These are phyloP conservation scores for Eremothecium coryli DNA, from an alignment of 1,139 yeast species.

Conservation along the genomic window DNA sequence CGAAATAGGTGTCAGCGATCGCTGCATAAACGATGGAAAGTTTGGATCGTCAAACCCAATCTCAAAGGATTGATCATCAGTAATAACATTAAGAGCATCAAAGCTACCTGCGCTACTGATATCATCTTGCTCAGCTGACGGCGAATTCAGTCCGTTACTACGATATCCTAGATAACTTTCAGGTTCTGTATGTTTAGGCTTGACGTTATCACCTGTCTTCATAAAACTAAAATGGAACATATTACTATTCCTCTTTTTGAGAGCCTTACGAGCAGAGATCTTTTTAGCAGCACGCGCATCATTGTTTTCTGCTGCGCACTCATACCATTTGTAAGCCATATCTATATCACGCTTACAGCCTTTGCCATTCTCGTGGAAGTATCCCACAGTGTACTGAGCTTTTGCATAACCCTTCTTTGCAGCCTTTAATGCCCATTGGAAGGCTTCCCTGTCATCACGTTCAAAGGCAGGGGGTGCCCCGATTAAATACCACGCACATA, in stretches of 20 bases:
- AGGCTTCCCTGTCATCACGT: slow-evolving; percentile 76
- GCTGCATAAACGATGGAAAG: neutral
- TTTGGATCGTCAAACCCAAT: slow-evolving; percentile 1
- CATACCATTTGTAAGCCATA: slow-evolving; percentile 68
- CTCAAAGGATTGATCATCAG: slow-evolving; percentile 2
- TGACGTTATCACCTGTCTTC: slow-evolving; percentile 3
- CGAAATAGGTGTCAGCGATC: slow-evolving; percentile 1
- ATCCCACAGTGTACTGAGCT: slow-evolving; percentile 82
- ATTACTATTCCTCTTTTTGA: slow-evolving; percentile 8
- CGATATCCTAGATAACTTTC: neutral
- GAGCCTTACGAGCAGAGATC: slow-evolving; percentile 11
- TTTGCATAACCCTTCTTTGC: slow-evolving; percentile 66
- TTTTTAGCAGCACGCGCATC: slow-evolving; percentile 52
- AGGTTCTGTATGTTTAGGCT: neutral
- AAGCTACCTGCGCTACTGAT: slow-evolving; percentile 1
- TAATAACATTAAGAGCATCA: slow-evolving; percentile 4
- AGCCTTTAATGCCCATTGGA: slow-evolving; percentile 88
- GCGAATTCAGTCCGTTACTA: neutral
- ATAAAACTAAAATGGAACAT: slow-evolving; percentile 7
- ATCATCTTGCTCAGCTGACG: neutral
- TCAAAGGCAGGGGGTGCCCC: slow-evolving; percentile 80
- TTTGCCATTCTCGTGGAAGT: slow-evolving; percentile 77
- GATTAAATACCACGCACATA: slow-evolving; percentile 94
- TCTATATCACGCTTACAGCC: slow-evolving; percentile 59
- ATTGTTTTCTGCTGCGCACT: slow-evolving; percentile 63